These are phyloP conservation scores for Amaranthus palmeri DNA, from an alignment of 148 eudicot species.

Conservation along the genomic window DNA sequence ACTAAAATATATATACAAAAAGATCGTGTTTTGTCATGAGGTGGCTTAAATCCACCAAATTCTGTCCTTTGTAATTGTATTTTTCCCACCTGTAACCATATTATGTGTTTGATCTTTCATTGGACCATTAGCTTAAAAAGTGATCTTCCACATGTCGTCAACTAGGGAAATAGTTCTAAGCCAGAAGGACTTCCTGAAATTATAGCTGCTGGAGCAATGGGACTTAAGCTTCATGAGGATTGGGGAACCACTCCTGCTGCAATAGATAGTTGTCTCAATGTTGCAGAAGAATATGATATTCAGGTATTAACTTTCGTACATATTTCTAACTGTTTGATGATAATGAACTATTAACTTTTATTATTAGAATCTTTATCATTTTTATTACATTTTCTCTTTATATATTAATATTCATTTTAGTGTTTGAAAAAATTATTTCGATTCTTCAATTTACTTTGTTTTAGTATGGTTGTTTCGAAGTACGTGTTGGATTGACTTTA, in stretches of 20 bases:
- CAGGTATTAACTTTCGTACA: slow-evolving; percentile 43
- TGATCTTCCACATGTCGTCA: slow-evolving; percentile 10
- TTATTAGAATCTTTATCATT: too few relatives aligned
- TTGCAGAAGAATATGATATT: slow-evolving; percentile 81
- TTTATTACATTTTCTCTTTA: too few relatives aligned
- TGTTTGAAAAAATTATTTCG: too few relatives aligned
- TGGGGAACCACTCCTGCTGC: slow-evolving; percentile 99
- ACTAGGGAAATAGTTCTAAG: slow-evolving; percentile 76
- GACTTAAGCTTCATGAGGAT: slow-evolving; percentile 95
- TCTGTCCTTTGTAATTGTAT: background rate
- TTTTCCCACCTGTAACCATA: background rate
- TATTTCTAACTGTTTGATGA: too few relatives aligned
- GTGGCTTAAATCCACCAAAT: background rate
- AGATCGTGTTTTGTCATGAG: background rate
- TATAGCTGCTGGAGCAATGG: slow-evolving; percentile 93
- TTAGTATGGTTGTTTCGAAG: too few relatives aligned
- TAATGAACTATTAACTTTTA: too few relatives aligned
- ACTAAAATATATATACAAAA: too few relatives aligned
- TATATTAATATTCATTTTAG: too few relatives aligned
- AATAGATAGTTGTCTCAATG: slow-evolving; percentile 77
- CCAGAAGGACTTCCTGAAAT: slow-evolving; percentile 89
- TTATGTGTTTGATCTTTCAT: background rate
- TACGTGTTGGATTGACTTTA: too few relatives aligned
- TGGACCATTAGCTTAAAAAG: background rate
- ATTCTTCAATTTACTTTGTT: too few relatives aligned